These are phyloP conservation scores for Xerocomus minutiporus DNA, from an alignment of 1,284 basidiomycete species.

Conservation along the genomic window DNA sequence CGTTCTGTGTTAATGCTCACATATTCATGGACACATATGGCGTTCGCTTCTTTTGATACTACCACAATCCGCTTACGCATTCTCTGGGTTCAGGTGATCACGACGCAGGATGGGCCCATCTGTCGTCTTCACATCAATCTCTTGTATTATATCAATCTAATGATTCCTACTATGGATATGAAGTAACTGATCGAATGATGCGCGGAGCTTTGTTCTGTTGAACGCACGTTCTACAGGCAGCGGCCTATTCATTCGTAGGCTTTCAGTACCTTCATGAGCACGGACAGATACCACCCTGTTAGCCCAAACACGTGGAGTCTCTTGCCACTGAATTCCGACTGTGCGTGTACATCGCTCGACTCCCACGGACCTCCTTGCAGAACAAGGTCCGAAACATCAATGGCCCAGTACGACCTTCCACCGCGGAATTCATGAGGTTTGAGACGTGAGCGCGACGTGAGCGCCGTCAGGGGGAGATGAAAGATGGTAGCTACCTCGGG, in stretches of 20 bases:
- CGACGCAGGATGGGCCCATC: slow-evolving; percentile 11
- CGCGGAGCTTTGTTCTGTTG: not conserved
- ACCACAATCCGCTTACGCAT: slow-evolving; percentile 17
- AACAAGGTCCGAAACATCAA: slow-evolving; percentile 66
- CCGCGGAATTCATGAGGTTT: slow-evolving; percentile 54
- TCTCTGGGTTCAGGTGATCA: slow-evolving; percentile 15
- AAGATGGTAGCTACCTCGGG: slow-evolving; percentile 66
- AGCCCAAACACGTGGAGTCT: slow-evolving; percentile 73
- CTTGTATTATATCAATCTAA: slow-evolving; percentile 27
- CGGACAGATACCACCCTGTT: slow-evolving; percentile 74
- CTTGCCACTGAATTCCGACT: slow-evolving; percentile 32
- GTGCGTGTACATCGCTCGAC: slow-evolving; percentile 23
- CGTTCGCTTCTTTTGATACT: slow-evolving; percentile 6
- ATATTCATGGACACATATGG: slow-evolving; percentile 14
- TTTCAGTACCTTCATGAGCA: slow-evolving; percentile 38
- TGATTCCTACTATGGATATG: slow-evolving; percentile 1
- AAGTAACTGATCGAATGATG: not conserved
- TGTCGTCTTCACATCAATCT: slow-evolving; percentile 16
- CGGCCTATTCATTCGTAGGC: slow-evolving; percentile 15
- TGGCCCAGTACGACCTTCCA: slow-evolving; percentile 58
- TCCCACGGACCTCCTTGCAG: slow-evolving; percentile 16
- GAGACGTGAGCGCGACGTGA: slow-evolving; percentile 46
- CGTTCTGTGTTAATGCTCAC: slow-evolving; percentile 29
- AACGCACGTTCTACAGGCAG: too few species aligned
- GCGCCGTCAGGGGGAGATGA: slow-evolving; percentile 58